A percentile compares a stretch with the other conserved stretches of the same genome.
These are phyloP conservation scores for Eucalyptus marginata DNA, from an alignment of 345 rosid species.

Conservation along the genomic window DNA sequence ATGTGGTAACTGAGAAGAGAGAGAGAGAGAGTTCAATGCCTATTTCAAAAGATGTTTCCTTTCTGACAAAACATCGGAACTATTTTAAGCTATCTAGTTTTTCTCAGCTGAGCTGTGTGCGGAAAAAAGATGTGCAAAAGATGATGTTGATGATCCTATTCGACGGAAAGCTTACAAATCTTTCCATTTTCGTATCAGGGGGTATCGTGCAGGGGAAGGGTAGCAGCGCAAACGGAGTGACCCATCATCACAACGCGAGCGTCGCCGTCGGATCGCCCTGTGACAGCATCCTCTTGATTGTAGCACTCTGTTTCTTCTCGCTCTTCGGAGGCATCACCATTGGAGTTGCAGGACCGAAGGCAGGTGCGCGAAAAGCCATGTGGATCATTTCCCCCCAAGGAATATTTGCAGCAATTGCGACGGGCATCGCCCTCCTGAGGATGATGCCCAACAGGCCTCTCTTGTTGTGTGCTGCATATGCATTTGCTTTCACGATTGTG, in stretches of 20 bases:
- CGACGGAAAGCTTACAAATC: neutral
- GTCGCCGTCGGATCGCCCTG: slow-evolving; percentile 23
- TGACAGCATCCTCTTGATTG: slow-evolving; percentile 54
- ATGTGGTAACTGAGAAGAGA: neutral
- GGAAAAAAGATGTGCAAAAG: neutral
- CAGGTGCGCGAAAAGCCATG: slow-evolving; percentile 60
- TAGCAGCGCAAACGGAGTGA: neutral
- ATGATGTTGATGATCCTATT: neutral
- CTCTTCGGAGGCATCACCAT: slow-evolving; percentile 9
- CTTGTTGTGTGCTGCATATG: slow-evolving; percentile 36
- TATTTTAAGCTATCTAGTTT: neutral
- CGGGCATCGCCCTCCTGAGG: slow-evolving; percentile 78
- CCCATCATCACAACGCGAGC: neutral
- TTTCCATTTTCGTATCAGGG: neutral
- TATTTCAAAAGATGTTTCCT: neutral
- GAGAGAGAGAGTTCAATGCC: neutral
- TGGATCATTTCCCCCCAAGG: slow-evolving; percentile 69
- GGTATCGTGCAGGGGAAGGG: slow-evolving; percentile 1
- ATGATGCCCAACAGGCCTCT: slow-evolving; percentile 71
- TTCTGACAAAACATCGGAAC: neutral
- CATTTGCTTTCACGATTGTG: slow-evolving; percentile 48
- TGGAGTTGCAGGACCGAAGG: slow-evolving; percentile 43
- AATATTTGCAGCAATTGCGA: slow-evolving; percentile 74
- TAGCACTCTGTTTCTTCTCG: slow-evolving; percentile 79
- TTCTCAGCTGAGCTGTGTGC: neutral